These are phyloP conservation scores for Citrus glauca DNA, from an alignment of 345 rosid species.

Conservation along the genomic window DNA sequence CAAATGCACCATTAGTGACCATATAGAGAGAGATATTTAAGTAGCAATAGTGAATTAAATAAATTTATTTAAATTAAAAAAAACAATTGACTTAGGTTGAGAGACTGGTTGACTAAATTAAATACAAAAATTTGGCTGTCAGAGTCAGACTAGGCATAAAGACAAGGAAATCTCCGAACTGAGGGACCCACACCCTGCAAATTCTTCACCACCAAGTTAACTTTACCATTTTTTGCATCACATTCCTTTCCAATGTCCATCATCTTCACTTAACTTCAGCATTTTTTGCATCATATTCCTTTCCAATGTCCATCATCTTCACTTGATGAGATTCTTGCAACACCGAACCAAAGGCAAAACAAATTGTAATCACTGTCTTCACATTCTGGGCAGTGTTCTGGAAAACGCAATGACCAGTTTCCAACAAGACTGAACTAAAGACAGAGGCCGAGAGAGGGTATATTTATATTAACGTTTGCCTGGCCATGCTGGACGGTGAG, in stretches of 20 bases:
- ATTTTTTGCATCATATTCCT: background rate
- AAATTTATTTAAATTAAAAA: too few relatives aligned
- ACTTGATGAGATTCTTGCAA: background rate
- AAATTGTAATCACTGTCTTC: background rate
- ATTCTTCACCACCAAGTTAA: background rate
- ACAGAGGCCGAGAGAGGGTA: background rate
- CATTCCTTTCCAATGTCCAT: background rate
- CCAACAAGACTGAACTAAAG: background rate
- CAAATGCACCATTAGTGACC: too few relatives aligned
- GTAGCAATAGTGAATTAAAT: too few relatives aligned
- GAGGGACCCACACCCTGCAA: background rate
- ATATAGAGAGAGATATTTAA: too few relatives aligned
- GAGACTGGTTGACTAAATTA: background rate
- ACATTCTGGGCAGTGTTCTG: background rate
- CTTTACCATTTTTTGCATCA: background rate
- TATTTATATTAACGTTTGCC: background rate
- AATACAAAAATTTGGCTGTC: background rate
- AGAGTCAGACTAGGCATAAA: background rate
- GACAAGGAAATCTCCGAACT: background rate
- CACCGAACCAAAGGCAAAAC: background rate
- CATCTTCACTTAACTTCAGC: too few relatives aligned
- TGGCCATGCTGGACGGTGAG: constrained; percentile 23
- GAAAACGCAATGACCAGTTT: background rate
- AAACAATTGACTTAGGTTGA: background rate
- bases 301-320: background rate